phyloP scores from a whole-genome alignment of 2,329 filamentous ascomycete genomes.

The Scopulariopsis brevicaulis region DNA sequence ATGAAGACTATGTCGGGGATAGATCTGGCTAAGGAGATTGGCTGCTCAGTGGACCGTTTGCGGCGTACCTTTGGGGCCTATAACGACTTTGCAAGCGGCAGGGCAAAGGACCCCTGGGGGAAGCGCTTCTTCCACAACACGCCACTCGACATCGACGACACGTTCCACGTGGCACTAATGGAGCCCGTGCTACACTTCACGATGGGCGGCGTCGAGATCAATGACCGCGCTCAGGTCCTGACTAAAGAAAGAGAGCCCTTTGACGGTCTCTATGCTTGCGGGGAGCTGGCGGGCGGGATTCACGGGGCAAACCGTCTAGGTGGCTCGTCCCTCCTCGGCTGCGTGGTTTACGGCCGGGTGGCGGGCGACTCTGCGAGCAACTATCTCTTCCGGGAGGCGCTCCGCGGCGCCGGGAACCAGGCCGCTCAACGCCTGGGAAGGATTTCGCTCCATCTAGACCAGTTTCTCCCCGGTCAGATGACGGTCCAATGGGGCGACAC shows the following conservation, averaged over 20 bases:
- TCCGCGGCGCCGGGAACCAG: conserved; percentile 50
- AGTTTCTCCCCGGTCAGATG: conserved; percentile 78
- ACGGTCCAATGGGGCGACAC: conserved; percentile 81
- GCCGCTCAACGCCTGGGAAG: conserved; percentile 73
- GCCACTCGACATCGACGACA: conserved; percentile 80
- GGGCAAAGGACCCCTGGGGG: conserved; percentile 93
- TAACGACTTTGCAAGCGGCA: conserved; percentile 90
- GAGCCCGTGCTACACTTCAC: conserved; percentile 99
- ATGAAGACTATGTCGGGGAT: conserved; percentile 99
- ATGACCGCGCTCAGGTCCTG: conserved; percentile 91
- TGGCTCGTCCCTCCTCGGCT: conserved; percentile 94
- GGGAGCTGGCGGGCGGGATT: conserved; percentile 94
- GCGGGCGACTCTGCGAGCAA: conserved; percentile 91
- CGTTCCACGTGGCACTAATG: conserved; percentile 95
- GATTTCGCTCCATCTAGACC: conserved; percentile 96
- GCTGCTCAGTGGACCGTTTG: conserved; percentile 76
- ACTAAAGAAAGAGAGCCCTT: conserved; percentile 88
- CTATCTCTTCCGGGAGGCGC: conserved; percentile 89
- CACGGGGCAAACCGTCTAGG: conserved; percentile 98
- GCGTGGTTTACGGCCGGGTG: conserved; percentile 96
- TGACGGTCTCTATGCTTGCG: conserved; percentile 90
- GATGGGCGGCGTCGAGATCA: conserved; percentile 99
- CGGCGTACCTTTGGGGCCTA: conserved; percentile 88
- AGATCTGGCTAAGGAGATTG: conserved; percentile 94
- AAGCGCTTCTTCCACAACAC: conserved; percentile 99